Evolutionary conservation across 805 yeast genomes (phyloP).

Genomic region (Yarrowia yakushimensis): DNA sequence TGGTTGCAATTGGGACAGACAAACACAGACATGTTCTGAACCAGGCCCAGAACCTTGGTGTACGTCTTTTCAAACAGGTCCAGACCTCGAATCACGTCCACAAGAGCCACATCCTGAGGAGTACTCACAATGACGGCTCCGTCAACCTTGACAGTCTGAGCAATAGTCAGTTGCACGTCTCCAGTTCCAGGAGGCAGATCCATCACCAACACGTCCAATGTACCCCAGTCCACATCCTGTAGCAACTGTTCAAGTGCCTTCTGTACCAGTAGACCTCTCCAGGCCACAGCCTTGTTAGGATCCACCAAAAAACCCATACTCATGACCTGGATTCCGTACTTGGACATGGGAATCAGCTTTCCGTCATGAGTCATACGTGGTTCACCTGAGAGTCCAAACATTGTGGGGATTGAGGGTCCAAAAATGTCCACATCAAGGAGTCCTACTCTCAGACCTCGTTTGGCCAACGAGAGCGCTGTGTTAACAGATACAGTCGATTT

Average conservation of each 20-base stretch:
- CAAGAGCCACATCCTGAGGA: conserved; percentile 79
- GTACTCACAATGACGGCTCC: conserved; percentile 83
- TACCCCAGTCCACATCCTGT: conserved; percentile 75
- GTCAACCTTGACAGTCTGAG: conserved; percentile 69
- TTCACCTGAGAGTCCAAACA: conserved; percentile 66
- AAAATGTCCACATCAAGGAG: conserved; percentile 76
- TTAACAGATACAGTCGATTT: conserved; percentile 70
- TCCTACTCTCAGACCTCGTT: conserved; percentile 57
- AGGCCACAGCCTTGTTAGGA: conserved; percentile 62
- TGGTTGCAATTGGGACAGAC: conserved; percentile 74
- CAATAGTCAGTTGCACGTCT: conserved; percentile 77
- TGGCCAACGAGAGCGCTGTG: conserved; percentile 58
- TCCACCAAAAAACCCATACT: conserved; percentile 82
- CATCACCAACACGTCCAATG: conserved; percentile 62
- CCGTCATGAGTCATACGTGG: conserved; percentile 56
- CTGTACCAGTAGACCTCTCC: conserved; percentile 87
- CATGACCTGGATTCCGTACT: conserved; percentile 79
- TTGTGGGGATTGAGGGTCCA: conserved; percentile 78
- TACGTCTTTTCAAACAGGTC: conserved; percentile 70
- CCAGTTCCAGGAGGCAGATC: conserved; percentile 95
- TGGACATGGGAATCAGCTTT: conserved; percentile 59
- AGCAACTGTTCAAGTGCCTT: conserved; percentile 81
- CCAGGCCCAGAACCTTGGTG: conserved; percentile 71
- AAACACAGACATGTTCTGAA: conserved; percentile 78
- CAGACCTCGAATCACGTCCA: conserved; percentile 77